A percentile compares a stretch with the other conserved stretches of the same genome.
These are phyloP conservation scores for Cruciata laevipes DNA, from an alignment of 257 asterid genomes.

Conservation along the genomic window DNA sequence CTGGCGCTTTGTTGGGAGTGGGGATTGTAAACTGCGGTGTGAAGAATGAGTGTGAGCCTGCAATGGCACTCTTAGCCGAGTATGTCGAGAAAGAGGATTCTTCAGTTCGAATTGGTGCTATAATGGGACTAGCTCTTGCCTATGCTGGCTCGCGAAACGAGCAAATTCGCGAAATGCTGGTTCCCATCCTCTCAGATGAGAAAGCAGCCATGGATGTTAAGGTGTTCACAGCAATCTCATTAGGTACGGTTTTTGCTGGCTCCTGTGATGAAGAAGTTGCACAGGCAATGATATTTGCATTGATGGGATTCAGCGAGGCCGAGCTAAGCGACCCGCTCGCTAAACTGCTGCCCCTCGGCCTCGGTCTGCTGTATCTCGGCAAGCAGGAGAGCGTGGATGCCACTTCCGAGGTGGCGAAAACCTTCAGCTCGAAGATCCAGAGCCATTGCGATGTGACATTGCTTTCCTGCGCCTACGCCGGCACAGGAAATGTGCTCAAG, in stretches of 20 bases:
- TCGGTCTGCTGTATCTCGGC: slow-evolving; percentile 91
- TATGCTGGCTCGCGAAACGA: slow-evolving; percentile 91
- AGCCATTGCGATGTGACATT: slow-evolving; percentile 83
- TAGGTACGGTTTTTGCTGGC: slow-evolving; percentile 84
- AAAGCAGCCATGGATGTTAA: slow-evolving; percentile 78
- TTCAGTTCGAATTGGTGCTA: slow-evolving; percentile 80
- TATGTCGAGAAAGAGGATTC: slow-evolving; percentile 72
- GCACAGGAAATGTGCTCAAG: slow-evolving; percentile 95
- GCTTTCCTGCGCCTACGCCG: slow-evolving; percentile 95
- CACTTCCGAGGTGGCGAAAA: slow-evolving; percentile 80
- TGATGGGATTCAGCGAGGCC: slow-evolving; percentile 89
- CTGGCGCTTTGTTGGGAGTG: slow-evolving; percentile 87
- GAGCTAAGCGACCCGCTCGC: slow-evolving; percentile 83
- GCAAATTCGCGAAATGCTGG: slow-evolving; percentile 58
- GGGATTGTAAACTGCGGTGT: slow-evolving; percentile 82
- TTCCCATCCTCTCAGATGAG: slow-evolving; percentile 69
- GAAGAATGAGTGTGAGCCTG: slow-evolving; percentile 90
- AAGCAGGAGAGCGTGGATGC: slow-evolving; percentile 95
- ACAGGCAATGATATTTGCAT: slow-evolving; percentile 71
- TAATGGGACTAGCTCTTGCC: slow-evolving; percentile 97
- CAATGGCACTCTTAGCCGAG: slow-evolving; percentile 79
- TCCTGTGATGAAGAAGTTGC: slow-evolving; percentile 93
- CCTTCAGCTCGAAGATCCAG: slow-evolving; percentile 69
- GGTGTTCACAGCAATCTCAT: slow-evolving; percentile 82
- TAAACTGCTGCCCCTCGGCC: slow-evolving; percentile 85